A percentile compares a stretch with the other conserved stretches of the same genome.
Evolutionary conservation across 768 basidiomycete species (phyloP).

Genomic region (Coprinopsis marcescibilis): DNA sequence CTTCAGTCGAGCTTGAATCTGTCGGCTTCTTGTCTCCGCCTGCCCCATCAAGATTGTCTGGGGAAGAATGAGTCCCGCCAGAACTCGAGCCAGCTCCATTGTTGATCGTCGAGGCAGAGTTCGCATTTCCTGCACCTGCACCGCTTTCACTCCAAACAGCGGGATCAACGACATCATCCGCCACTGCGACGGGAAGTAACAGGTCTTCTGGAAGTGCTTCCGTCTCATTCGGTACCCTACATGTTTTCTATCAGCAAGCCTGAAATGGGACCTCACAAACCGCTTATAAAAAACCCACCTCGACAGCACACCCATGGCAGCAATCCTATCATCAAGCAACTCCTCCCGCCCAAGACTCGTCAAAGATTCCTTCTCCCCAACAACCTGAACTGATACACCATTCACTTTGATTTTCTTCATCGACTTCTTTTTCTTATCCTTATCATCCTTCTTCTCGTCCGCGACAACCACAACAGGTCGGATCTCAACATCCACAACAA

Average conservation of each 20-base stretch:
- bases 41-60: conserved; percentile 11
- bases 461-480: conserved; percentile 41
- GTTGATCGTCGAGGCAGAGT: conserved; percentile 4
- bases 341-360: conserved; percentile 70
- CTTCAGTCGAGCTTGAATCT: conserved; percentile 16
- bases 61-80: conserved; percentile 5
- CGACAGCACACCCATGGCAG: conserved; percentile 49
- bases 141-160: conserved; percentile 11
- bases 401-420: conserved; percentile 35
- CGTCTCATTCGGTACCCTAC: conserved; percentile 48
- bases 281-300: conserved; percentile 9
- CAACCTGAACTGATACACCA: conserved; percentile 50
- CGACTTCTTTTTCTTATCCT: conserved; percentile 22
- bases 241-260: not conserved
- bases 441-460: conserved; percentile 15
- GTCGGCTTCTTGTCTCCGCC: conserved; percentile 16
- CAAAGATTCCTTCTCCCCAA: conserved; percentile 73
- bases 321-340: conserved; percentile 63
- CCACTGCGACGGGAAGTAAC: conserved; percentile 52
- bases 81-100: conserved; percentile 1
- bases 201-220: conserved; percentile 59
- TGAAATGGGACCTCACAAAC: conserved; percentile 9
- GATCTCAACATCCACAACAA: conserved; percentile 43
- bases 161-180: conserved; percentile 52
- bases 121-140: not conserved